phyloP scores from a whole-genome alignment of 2,329 filamentous ascomycete genomes.

The Onygenales sp. region DNA sequence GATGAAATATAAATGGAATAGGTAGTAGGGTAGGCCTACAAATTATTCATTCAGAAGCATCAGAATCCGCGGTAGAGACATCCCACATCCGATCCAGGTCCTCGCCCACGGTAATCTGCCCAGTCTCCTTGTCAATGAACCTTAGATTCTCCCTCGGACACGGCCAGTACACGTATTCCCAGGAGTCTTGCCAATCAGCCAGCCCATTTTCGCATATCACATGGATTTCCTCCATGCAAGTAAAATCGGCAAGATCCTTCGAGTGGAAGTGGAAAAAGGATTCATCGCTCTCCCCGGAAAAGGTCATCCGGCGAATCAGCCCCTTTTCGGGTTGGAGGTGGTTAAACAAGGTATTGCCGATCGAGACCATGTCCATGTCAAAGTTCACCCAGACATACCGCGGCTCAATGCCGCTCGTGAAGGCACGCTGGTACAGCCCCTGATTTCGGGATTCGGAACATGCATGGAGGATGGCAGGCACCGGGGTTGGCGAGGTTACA shows the following conservation, averaged over 20 bases:
- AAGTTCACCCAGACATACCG: constrained; percentile 11
- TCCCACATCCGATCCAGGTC: no score
- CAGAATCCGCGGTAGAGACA: no score
- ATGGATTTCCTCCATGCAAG: neutral
- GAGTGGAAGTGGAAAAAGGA: no score
- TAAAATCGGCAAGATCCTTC: no score
- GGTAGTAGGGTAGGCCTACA: no score
- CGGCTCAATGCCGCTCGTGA: neutral
- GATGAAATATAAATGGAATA: no score
- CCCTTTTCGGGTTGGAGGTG: neutral
- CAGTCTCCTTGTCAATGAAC: neutral
- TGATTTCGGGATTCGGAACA: neutral
- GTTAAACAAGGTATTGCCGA: neutral
- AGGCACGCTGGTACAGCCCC: neutral
- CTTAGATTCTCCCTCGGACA: neutral
- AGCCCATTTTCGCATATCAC: neutral
- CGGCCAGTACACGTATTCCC: neutral
- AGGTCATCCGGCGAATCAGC: neutral
- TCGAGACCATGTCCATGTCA: constrained; percentile 8
- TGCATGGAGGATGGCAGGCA: neutral
- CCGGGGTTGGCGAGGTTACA: neutral
- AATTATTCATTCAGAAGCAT: no score
- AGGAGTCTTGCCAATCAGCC: neutral
- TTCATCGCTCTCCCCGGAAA: neutral
- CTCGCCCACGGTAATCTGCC: no score